Conservation (phyloP, 1,284 basidiomycete species). For the Macrocystidia cucumis region DNA sequence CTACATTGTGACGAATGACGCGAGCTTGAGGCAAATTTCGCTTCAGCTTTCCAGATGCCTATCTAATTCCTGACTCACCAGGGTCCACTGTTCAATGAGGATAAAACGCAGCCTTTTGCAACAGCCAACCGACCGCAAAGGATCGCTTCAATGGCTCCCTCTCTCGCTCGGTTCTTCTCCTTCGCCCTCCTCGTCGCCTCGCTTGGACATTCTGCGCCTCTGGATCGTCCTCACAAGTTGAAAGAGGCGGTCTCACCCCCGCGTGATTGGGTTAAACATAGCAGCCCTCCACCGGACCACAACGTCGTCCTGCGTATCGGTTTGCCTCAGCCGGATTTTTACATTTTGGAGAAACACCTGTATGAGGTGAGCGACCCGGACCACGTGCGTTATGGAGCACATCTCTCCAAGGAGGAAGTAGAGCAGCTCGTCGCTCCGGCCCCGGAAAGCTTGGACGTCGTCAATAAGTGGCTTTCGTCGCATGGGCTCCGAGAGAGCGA, state of each 20-base stretch:
- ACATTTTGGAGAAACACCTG: slow-evolving; percentile 49
- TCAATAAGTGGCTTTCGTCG: slow-evolving; percentile 56
- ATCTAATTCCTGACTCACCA: too few relatives aligned
- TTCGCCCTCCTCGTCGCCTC: background rate
- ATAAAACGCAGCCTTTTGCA: background rate
- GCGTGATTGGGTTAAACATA: slow-evolving; percentile 40
- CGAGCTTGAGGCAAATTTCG: too few relatives aligned
- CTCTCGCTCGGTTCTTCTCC: background rate
- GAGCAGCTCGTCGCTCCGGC: slow-evolving; percentile 53
- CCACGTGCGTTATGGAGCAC: slow-evolving; percentile 57
- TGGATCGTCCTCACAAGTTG: slow-evolving; percentile 13
- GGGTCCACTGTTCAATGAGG: background rate
- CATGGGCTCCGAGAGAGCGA: slow-evolving; percentile 43
- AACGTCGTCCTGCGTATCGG: slow-evolving; percentile 53
- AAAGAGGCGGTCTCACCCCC: slow-evolving; percentile 36
- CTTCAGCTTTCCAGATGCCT: too few relatives aligned
- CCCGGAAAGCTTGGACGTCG: slow-evolving; percentile 39
- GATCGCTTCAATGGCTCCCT: background rate
- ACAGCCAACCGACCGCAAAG: background rate
- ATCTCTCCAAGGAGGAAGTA: slow-evolving; percentile 57
- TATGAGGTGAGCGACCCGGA: slow-evolving; percentile 61
- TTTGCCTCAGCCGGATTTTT: slow-evolving; percentile 59
- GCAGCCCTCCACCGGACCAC: slow-evolving; percentile 37
- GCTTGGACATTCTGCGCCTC: too few relatives aligned
- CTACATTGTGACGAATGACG: too few relatives aligned